Base-by-base conservation (phyloP, 2,329 filamentous ascomycete species). In the Dothideomycetes sp. region DNA sequence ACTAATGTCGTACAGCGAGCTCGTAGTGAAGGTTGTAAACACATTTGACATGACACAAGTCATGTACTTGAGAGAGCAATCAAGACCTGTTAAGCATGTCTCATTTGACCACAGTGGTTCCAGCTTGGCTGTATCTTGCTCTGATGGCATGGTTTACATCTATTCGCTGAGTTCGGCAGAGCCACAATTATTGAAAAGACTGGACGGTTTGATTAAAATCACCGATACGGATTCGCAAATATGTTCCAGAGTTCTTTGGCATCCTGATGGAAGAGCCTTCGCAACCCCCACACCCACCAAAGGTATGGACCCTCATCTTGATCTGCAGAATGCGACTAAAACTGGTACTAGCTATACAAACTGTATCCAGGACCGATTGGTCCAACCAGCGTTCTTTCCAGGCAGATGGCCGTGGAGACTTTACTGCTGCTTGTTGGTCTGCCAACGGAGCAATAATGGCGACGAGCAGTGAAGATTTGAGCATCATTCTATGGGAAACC, bases 221-320 rank as follows among this genome's bases (percentile, higher is more conserved):
- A 61, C 89, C 3, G 88, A 95, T 44, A 73, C 78, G 1, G 85
- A 91, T 31, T 74, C 80, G 1, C 84, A 93, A 46, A 72, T 76
- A 5, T 87, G 80, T 48, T 81, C 85, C 4, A 74, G 74, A 53
- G 78, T 82, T 5, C 75, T 78, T 1, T 98, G 91, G 91, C 91
- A 96, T 63, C 93, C 93, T 0, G 89, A 96, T 57, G 89, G 91
- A 15, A 77, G 85, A 50, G 85, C 88, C 3, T 94, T 98, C 61
- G 88, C 85, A 1, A 80, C 84, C 15, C 79, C 86, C 1, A 94
- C 88, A 15, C 75, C 82, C 0, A 86, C 82, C 1, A 16, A 76
- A 81, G 53, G 53, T 58, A 57, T 20, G 32, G 47, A 43, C 4
- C 16, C 1, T 15, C 12, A 9, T 11, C 15, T 41, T 18, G n/a